phyloP scores from a whole-genome alignment of 2,329 filamentous ascomycete species.

The Botrytis galanthina region DNA sequence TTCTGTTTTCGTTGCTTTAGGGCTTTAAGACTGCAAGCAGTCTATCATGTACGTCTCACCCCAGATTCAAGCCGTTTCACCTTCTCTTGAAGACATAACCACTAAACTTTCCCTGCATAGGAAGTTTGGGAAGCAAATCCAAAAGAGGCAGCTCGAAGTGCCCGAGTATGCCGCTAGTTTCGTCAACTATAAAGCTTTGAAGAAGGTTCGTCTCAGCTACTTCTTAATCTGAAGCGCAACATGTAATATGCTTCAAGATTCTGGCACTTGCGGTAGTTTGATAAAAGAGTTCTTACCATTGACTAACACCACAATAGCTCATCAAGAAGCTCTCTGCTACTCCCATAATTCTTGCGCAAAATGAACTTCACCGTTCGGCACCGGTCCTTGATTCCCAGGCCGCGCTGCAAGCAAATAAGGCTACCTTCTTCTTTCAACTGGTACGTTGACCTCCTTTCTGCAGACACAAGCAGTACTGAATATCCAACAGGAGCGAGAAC shows the following conservation, averaged over 20 bases:
- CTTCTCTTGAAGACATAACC: constrained; percentile 18
- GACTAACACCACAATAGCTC: constrained; percentile 58
- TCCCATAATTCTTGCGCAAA: constrained; percentile 75
- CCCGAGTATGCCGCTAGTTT: constrained; percentile 99
- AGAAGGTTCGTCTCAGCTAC: constrained; percentile 67
- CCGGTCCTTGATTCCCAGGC: constrained; percentile 72
- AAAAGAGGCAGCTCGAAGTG: constrained; percentile 97
- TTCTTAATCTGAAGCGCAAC: constrained; percentile 17
- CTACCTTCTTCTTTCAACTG: constrained; percentile 97
- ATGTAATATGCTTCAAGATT: not conserved
- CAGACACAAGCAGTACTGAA: constrained; percentile 42
- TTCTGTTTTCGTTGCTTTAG: constrained; percentile 28
- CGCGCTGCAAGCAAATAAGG: constrained; percentile 92
- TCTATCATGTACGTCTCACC: constrained; percentile 37
- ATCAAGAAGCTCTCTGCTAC: constrained; percentile 98
- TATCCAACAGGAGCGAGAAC: constrained; percentile 77
- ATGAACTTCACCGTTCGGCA: constrained; percentile 53
- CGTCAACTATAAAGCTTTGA: constrained; percentile 98
- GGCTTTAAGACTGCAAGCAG: constrained; percentile 33
- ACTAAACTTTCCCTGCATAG: constrained; percentile 46
- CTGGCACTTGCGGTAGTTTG: not conserved
- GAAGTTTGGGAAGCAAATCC: constrained; percentile 99
- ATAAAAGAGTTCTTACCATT: constrained; percentile 24
- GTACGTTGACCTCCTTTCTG: constrained; percentile 50
- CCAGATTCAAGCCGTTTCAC: not conserved